A percentile compares a stretch with the other conserved stretches of the same genome.
Evolutionary conservation across 2,329 filamentous ascomycete species (phyloP).

Genomic region (Colletotrichum phormii): DNA sequence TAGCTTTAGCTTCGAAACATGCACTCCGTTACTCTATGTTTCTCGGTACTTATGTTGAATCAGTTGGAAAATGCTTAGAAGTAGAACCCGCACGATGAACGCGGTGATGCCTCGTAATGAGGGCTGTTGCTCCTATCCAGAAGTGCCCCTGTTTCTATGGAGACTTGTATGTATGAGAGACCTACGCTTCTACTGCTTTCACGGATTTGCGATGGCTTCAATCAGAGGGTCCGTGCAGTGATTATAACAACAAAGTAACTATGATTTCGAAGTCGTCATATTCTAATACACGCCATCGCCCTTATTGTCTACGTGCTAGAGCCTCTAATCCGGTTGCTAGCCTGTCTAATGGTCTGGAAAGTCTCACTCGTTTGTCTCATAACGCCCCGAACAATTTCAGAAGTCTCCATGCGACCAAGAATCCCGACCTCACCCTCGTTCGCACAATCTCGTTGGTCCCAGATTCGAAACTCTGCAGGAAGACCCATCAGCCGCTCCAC

Average conservation of each 20-base stretch:
- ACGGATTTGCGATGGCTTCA: no score
- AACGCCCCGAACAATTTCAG: not conserved
- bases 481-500: slow-evolving; percentile 1
- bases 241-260: no score
- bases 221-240: no score
- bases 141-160: no score
- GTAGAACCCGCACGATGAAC: no score
- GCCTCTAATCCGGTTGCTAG: not conserved
- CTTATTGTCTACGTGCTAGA: not conserved
- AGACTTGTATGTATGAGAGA: not conserved
- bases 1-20: no score
- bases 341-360: not conserved
- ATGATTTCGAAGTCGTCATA: not conserved
- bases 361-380: not conserved
- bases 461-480: not conserved
- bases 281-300: not conserved
- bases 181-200: not conserved
- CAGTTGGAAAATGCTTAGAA: no score
- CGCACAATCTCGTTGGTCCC: not conserved
- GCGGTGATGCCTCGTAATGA: no score
- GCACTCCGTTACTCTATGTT: no score
- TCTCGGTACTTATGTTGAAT: no score
- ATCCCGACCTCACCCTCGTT: not conserved
- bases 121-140: no score
- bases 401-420: not conserved